Base-by-base conservation (phyloP, 352 stramenopile species). In the Poterioochromonas sp. region DNA sequence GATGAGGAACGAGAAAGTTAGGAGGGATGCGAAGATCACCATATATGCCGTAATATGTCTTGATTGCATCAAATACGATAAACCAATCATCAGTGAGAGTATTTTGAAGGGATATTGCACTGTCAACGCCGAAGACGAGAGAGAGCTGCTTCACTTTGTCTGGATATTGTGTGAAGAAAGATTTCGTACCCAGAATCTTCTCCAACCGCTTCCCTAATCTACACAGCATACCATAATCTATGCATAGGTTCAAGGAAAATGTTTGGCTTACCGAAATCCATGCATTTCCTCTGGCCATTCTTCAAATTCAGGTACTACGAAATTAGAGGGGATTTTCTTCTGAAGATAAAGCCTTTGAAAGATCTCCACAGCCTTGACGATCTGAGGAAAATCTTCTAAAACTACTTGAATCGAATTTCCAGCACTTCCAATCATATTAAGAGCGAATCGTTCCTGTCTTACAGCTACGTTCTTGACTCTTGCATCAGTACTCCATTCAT, bases 1-100 rank as follows among this genome's bases (percentile, higher is more conserved):
- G 54, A 43, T 85, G 44, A 1, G 81, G 81, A 29, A 85, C 80
- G 0, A 85, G 73, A 68, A 79, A 85, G 18, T 80, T 64, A 32
- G 63, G 40, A 0, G 74, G 73, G 1, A 85, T 54, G 32, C 58
- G 29, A 12, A 83, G 26, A 76, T 85, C 54, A 26, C 82, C 81
- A 65, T 79, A 74, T 29, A 85, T 41, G 2, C 34, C 22, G 35
- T 77, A 69, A 78, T 81, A 85, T 22, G 29, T 8, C 29, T 29
- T 62, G 2, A 62, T 34, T 5, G 51, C 8, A 32, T 22, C 26
- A 22, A 62, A 8, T 8, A 62, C 29, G 29, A 32, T 12, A 62
- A 8, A 32, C 51, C 51, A 62, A 62, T 62, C 51, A 62, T 62
- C 51, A 32, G 29, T 32, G 12, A 62, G 2, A 29, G 26, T 8